Evolutionary conservation across 2,329 filamentous ascomycete genomes (phyloP), one percentile per base, ranked within the genome.

Genomic region (Colletotrichum shisoi): DNA sequence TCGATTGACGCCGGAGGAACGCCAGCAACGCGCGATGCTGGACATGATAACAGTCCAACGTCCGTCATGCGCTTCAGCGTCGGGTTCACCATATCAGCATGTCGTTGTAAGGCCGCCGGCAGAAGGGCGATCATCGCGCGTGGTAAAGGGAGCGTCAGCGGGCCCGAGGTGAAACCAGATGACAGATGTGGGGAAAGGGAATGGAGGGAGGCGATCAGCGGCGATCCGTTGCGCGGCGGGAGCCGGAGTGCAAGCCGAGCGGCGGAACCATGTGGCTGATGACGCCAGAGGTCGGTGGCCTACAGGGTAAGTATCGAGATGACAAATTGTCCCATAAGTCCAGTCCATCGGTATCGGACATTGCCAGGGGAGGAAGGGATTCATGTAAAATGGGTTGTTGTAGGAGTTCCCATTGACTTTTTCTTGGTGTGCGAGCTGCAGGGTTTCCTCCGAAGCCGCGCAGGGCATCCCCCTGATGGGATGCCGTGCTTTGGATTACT

Each of bases 81-180:
- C 27, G 27, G 27, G 27, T 31, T 31, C 27, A 31, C 27, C 27
- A 31, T 31, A 7, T 54, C 48, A 24, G 46, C 40, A 52, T 53
- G 17, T 48, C 34, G 52, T 48, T 37, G 52, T 40, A 39, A 49
- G 58, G 39, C 45, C 24, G 27, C 27, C 34, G 21, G 17, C 17
- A 34, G 27, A 31, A 31, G 31, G 19, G 34, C 15, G 52, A 67
- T 67, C 63, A 59, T 56, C 63, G 8, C 2, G 17, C 59, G 31
- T 37, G 53, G 46, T 52, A 37, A 13, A 34, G 13, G 49, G 21
- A n/a, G 31, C 24, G 53, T 48, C 60, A 64, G 60, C 54, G 15
- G 48, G 42, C 48, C 44, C n/a, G 37, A 56, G 31, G 44, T 67
- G 65, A 67, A 67, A 67, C 65, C 64, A 67, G 42, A 60, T 67